Percentiles rank a stretch among this genome's conserved stretches.
Conservation (phyloP, 306 rosid species). For the cucumber (Cucumis sativus) region Cucumber_9930_V3 NC_026655.2:32140501-32141000, state of each 20-base stretch:
- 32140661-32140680: constrained; percentile 31
- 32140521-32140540: neutral
- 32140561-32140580: neutral
- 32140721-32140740: constrained; percentile 70
- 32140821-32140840: neutral
- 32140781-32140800: constrained; percentile 89
- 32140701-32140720: constrained; percentile 77
- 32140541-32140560: neutral
- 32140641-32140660: too few relatives aligned
- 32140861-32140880: neutral
- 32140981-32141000: constrained; percentile 61
- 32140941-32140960: constrained; percentile 78
- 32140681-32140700: constrained; percentile 50
- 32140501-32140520: neutral
- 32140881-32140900: constrained; percentile 84
- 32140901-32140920: constrained; percentile 95
- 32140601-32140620: neutral
- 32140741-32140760: constrained; percentile 59
- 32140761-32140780: constrained; percentile 86
- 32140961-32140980: constrained; percentile 72
- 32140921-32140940: constrained; percentile 58
- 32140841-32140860: neutral
- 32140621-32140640: neutral
- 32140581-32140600: neutral
- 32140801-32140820: constrained; percentile 66